Percentiles rank a stretch among this genome's conserved stretches.
These are phyloP conservation scores for Ceratocystis ficicola DNA, from an alignment of 2,329 filamentous ascomycete species.

Conservation along the genomic window DNA sequence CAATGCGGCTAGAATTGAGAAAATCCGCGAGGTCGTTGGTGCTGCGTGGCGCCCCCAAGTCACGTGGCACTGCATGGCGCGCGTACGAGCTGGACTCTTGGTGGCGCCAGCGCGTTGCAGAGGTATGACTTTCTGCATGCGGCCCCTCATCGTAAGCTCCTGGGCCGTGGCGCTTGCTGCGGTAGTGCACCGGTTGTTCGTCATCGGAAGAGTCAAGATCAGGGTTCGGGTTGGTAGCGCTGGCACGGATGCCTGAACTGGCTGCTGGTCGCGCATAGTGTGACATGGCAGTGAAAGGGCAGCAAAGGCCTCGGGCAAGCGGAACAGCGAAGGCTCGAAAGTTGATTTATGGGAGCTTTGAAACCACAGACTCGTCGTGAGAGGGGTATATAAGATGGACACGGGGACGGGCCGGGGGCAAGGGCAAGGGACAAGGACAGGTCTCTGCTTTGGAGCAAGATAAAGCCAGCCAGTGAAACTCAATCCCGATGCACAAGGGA, in stretches of 20 bases:
- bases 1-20: constrained; percentile 43
- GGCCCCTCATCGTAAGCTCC: constrained; percentile 23
- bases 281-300: background rate
- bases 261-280: background rate
- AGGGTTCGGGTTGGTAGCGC: background rate
- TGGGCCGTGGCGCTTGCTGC: background rate
- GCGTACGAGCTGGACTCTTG: constrained; percentile 49
- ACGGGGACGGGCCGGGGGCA: background rate
- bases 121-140: constrained; percentile 33
- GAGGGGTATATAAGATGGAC: background rate
- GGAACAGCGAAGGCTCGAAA: background rate
- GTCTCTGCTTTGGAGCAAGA: constrained; percentile 3
- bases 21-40: constrained; percentile 45
- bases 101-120: constrained; percentile 48
- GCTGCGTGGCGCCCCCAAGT: constrained; percentile 31
- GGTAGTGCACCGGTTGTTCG: constrained; percentile 28
- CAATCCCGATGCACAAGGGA: background rate
- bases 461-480: background rate
- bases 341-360: too few species aligned
- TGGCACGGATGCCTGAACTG: background rate
- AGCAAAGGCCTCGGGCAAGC: background rate
- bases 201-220: constrained; percentile 22
- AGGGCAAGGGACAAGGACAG: constrained; percentile 6
- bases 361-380: background rate
- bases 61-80: constrained; percentile 37